phyloP scores from a whole-genome alignment of 179 eudicot species.

The Drosera spatulata region DNA sequence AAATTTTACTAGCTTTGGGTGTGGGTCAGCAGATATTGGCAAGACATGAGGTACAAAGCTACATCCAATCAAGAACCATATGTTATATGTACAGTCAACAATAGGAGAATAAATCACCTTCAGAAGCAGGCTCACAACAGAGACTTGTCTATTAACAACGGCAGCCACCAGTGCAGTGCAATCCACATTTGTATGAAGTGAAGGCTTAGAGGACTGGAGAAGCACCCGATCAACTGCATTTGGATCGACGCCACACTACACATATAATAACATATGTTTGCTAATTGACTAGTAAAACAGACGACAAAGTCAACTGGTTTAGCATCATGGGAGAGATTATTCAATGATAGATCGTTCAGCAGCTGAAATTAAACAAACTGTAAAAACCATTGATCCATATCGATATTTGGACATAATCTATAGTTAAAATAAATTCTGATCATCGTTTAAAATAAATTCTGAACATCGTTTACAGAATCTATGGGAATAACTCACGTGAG shows the following conservation, averaged over 20 bases:
- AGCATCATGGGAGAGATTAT: background rate
- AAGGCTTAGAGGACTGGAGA: conserved; percentile 74
- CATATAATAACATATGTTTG: conserved; percentile 3
- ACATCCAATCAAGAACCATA: background rate
- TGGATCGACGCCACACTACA: conserved; percentile 76
- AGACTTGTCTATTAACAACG: conserved; percentile 64
- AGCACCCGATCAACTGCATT: conserved; percentile 61
- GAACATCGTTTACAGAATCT: too few species aligned
- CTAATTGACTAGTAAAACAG: background rate
- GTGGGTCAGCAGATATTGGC: background rate
- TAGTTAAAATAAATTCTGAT: too few species aligned
- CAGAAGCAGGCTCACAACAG: conserved; percentile 59
- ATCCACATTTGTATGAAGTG: conserved; percentile 63
- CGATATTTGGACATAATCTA: too few species aligned
- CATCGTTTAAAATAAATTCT: too few species aligned
- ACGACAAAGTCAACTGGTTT: background rate
- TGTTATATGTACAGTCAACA: background rate
- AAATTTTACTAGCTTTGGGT: background rate
- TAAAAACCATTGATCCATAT: too few species aligned
- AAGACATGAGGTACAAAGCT: too few species aligned
- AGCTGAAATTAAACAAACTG: background rate
- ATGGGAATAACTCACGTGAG: background rate
- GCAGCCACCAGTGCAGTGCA: conserved; percentile 87
- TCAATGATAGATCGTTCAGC: background rate
- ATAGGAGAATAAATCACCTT: conserved; percentile 33